These are phyloP conservation scores for Jackrogersella multiformis DNA, from an alignment of 495 filamentous ascomycete species.

Conservation along the genomic window DNA sequence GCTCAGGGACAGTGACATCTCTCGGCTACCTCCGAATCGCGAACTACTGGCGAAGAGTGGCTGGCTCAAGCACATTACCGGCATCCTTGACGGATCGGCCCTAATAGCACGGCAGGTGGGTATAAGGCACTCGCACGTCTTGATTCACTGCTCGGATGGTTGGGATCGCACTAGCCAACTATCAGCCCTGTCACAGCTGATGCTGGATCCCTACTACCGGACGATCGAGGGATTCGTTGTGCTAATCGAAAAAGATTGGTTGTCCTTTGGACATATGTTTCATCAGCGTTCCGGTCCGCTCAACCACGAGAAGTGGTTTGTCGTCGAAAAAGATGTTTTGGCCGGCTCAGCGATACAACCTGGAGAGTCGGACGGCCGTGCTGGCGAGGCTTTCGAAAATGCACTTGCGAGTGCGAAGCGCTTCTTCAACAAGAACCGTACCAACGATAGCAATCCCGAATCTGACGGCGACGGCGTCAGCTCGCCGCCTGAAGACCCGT, in stretches of 20 bases:
- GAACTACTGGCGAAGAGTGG: slow-evolving; percentile 84
- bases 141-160: slow-evolving; percentile 98
- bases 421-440: slow-evolving; percentile 87
- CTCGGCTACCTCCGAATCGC: slow-evolving; percentile 81
- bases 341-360: slow-evolving; percentile 62
- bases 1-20: slow-evolving; percentile 90
- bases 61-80: slow-evolving; percentile 91
- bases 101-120: slow-evolving; percentile 90
- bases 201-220: slow-evolving; percentile 94
- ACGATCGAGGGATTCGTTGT: slow-evolving; percentile 97
- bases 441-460: slow-evolving; percentile 65
- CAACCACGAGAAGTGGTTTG: slow-evolving; percentile 95
- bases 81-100: slow-evolving; percentile 82
- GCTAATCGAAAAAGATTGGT: slow-evolving; percentile 96
- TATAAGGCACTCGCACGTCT: slow-evolving; percentile 89
- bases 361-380: slow-evolving; percentile 65
- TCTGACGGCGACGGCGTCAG: slow-evolving; percentile 45
- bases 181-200: slow-evolving; percentile 91
- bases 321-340: slow-evolving; percentile 75
- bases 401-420: slow-evolving; percentile 87
- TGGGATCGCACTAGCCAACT: slow-evolving; percentile 98
- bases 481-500: slow-evolving; percentile 41
- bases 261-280: slow-evolving; percentile 98
- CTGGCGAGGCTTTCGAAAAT: slow-evolving; percentile 82
- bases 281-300: slow-evolving; percentile 85